Conservation (phyloP, 768 basidiomycete genomes). For the Lactarius tabidus region DNA sequence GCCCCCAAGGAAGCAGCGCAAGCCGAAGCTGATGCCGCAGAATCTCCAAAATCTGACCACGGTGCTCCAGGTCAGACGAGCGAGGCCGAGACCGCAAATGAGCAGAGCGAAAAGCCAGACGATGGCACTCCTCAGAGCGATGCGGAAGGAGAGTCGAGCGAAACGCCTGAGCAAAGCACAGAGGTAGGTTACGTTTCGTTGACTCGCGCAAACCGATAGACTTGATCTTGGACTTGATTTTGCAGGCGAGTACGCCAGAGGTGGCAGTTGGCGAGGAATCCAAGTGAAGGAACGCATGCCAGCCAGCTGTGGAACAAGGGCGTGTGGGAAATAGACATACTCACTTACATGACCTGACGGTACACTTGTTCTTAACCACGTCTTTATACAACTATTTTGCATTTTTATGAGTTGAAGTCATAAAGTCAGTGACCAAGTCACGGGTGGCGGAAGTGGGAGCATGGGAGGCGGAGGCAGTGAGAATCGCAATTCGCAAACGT, state of each 20-base stretch:
- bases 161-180: conserved; percentile 23
- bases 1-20: conserved; percentile 29
- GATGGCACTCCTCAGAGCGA: conserved; percentile 25
- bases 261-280: background rate
- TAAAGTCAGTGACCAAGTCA: background rate
- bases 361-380: background rate
- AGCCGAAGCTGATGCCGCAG: conserved; percentile 24
- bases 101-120: conserved; percentile 28
- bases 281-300: conserved; percentile 3
- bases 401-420: background rate
- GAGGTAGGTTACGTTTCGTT: conserved; percentile 9
- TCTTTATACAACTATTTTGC: conserved; percentile 1
- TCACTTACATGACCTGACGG: background rate
- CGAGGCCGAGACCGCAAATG: conserved; percentile 27
- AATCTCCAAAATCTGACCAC: conserved; percentile 17
- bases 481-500: too few species aligned
- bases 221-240: too few species aligned
- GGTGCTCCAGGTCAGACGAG: conserved; percentile 28
- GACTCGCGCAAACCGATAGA: background rate
- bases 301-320: conserved; percentile 7
- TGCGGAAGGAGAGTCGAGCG: conserved; percentile 16
- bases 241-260: conserved; percentile 9
- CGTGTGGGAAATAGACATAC: conserved; percentile 7
- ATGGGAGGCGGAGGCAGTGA: too few species aligned
- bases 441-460: too few species aligned